Conservation (phyloP, 371 early-diverging fungal species). For the Encephalitozoon hellem region DNA sequence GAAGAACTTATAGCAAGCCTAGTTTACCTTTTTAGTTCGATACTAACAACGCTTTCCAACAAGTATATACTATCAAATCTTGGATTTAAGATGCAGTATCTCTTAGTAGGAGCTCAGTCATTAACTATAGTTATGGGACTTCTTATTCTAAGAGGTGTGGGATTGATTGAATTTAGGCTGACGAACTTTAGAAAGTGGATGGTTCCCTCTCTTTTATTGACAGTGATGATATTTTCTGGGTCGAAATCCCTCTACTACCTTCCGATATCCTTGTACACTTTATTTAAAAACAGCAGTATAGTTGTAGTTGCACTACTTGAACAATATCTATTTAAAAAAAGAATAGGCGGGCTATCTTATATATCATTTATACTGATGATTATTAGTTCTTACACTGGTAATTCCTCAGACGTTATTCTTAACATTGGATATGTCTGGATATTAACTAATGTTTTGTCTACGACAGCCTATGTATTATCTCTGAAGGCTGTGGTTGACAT, state of each 20-base stretch:
- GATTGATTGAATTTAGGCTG: constrained; percentile 63
- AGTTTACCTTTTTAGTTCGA: constrained; percentile 36
- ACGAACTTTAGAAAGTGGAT: constrained; percentile 67
- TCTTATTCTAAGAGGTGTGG: not conserved
- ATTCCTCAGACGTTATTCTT: constrained; percentile 65
- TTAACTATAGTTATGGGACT: constrained; percentile 30
- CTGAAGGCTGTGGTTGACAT: constrained; percentile 74
- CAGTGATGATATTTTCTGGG: constrained; percentile 91
- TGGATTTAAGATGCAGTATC: constrained; percentile 41
- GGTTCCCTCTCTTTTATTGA: constrained; percentile 71
- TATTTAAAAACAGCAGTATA: constrained; percentile 94
- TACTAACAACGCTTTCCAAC: constrained; percentile 53
- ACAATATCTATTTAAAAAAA: constrained; percentile 68
- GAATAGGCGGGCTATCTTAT: constrained; percentile 66
- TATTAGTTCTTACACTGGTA: constrained; percentile 78
- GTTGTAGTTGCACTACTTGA: constrained; percentile 89
- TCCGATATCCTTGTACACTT: constrained; percentile 74
- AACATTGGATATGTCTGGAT: constrained; percentile 77
- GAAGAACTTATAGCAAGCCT: not conserved
- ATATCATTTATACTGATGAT: constrained; percentile 79
- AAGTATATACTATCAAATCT: constrained; percentile 54
- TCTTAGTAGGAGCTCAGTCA: constrained; percentile 52
- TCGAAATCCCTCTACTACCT: constrained; percentile 79
- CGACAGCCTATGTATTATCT: constrained; percentile 75
- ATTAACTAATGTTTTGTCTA: constrained; percentile 74